Percentiles rank a stretch among this genome's conserved stretches.
Evolutionary conservation across 805 yeast species (phyloP).

Genomic region (Candida adriatica): DNA sequence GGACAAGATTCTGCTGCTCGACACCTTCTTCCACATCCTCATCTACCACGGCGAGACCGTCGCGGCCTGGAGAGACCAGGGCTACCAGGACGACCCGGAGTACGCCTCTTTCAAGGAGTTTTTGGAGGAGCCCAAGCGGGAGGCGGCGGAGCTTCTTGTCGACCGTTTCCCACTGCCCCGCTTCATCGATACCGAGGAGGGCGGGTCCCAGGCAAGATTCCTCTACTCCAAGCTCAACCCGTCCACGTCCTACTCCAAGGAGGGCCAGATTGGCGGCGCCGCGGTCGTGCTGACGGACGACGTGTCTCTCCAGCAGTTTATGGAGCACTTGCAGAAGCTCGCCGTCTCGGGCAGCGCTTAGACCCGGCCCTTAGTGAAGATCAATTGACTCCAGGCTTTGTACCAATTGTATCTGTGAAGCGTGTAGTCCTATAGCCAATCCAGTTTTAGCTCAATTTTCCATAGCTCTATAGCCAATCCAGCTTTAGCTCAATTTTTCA

Average conservation of each 20-base stretch:
- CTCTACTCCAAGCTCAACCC: constrained; percentile 66
- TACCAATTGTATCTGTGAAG: no score
- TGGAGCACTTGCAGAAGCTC: constrained; percentile 31
- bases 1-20: constrained; percentile 49
- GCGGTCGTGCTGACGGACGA: constrained; percentile 49
- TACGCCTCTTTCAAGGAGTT: constrained; percentile 54
- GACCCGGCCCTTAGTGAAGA: neutral
- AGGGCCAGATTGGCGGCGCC: constrained; percentile 30
- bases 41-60: constrained; percentile 61
- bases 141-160: constrained; percentile 56
- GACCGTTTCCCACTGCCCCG: constrained; percentile 70
- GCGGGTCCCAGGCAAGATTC: constrained; percentile 71
- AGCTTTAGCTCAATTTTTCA: no score
- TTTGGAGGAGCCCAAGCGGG: constrained; percentile 53
- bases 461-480: no score
- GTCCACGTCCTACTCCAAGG: constrained; percentile 44
- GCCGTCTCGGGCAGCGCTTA: constrained; percentile 15
- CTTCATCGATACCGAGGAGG: constrained; percentile 67
- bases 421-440: no score
- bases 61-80: constrained; percentile 60
- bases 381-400: no score
- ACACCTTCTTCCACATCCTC: constrained; percentile 63
- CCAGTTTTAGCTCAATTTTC: no score
- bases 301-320: constrained; percentile 20
- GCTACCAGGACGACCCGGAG: constrained; percentile 56